Evolutionary conservation across 1,284 basidiomycete genomes (phyloP).

Genomic region (Cryptococcus hybrid): DNA sequence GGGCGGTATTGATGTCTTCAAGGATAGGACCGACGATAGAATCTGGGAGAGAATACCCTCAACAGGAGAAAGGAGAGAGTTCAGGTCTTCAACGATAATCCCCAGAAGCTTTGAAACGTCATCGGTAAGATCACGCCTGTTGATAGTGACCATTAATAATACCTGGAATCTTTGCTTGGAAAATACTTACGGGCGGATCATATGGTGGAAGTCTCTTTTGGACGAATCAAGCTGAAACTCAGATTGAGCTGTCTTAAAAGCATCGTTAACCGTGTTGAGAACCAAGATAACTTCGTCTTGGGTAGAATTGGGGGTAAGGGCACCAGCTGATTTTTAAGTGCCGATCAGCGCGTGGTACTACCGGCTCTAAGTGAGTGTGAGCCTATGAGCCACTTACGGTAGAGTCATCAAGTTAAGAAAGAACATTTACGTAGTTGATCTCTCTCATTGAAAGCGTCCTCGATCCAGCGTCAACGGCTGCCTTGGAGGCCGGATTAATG

Average conservation of each 20-base stretch:
- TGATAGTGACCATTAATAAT: background rate
- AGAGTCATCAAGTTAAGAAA: conserved; percentile 6
- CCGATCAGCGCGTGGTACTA: background rate
- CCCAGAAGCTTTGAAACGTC: background rate
- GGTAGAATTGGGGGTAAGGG: background rate
- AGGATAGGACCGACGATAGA: background rate
- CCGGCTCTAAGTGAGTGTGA: background rate
- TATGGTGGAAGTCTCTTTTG: background rate
- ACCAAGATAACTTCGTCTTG: background rate
- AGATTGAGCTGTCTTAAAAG: background rate
- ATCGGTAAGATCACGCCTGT: background rate
- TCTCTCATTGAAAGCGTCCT: conserved; percentile 5
- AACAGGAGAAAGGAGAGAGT: background rate
- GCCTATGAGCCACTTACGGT: conserved; percentile 4
- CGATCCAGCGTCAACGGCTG: background rate
- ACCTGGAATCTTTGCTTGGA: background rate
- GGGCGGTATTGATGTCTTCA: background rate
- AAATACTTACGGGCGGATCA: background rate
- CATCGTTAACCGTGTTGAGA: background rate
- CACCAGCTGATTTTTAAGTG: no score
- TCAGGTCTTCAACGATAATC: background rate
- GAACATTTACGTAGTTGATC: conserved; percentile 4
- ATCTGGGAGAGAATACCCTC: background rate
- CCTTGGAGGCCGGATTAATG: background rate
- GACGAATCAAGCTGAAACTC: background rate